phyloP scores from a whole-genome alignment of 2,329 filamentous ascomycete species.

The Drechslerella dactyloides region DNA sequence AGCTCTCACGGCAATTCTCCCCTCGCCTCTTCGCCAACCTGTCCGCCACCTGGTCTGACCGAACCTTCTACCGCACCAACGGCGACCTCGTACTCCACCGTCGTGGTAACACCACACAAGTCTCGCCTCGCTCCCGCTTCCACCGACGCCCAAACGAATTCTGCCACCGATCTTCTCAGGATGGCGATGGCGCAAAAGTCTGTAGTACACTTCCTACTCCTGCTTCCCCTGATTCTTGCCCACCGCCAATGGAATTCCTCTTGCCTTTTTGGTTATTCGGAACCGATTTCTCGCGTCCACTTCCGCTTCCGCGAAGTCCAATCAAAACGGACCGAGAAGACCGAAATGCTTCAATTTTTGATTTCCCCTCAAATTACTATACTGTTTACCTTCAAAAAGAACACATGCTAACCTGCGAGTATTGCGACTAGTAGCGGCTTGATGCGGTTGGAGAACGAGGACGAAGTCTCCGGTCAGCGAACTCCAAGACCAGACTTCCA shows the following conservation, averaged over 20 bases:
- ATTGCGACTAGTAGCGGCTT: slow-evolving; percentile 32
- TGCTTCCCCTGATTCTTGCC: not conserved
- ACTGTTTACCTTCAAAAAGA: not conserved
- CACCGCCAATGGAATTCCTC: not conserved
- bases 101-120: slow-evolving; percentile 53
- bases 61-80: slow-evolving; percentile 50
- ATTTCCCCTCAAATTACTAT: too few relatives aligned
- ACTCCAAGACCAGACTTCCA: slow-evolving; percentile 92
- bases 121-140: slow-evolving; percentile 53
- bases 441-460: slow-evolving; percentile 64
- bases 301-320: too few relatives aligned
- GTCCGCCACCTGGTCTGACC: slow-evolving; percentile 32
- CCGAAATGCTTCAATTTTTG: too few relatives aligned
- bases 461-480: slow-evolving; percentile 77
- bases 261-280: not conserved
- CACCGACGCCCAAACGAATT: slow-evolving; percentile 51
- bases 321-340: too few relatives aligned
- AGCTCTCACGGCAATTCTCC: slow-evolving; percentile 32
- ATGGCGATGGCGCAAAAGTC: slow-evolving; percentile 55
- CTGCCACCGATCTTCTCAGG: slow-evolving; percentile 54
- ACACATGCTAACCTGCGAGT: slow-evolving; percentile 14
- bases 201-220: slow-evolving; percentile 7
- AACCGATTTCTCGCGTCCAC: too few relatives aligned
- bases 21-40: slow-evolving; percentile 40
- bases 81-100: slow-evolving; percentile 52